phyloP scores from a whole-genome alignment of 2,329 filamentous ascomycete species.

The Scleromitrula shiraiana region DNA sequence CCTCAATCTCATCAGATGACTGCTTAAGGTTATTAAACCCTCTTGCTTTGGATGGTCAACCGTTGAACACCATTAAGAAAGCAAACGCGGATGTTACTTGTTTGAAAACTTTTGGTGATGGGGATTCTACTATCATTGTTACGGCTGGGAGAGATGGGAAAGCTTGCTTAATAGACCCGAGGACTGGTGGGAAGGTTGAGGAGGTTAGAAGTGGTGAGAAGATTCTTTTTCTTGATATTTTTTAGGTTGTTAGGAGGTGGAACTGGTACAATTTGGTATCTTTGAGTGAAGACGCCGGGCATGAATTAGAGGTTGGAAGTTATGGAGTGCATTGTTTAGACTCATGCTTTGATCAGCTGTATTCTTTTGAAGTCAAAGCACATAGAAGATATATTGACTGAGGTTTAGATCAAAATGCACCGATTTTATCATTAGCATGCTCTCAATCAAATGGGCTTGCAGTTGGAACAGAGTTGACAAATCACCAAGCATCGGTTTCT shows the following conservation, averaged over 20 bases:
- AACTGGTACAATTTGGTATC: too few species aligned
- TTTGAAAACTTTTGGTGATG: slow-evolving; percentile 48
- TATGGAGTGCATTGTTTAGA: neutral
- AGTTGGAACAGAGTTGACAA: slow-evolving; percentile 64
- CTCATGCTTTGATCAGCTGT: neutral
- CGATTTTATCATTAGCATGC: slow-evolving; percentile 59
- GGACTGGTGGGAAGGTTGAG: slow-evolving; percentile 40
- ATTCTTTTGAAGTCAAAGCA: neutral
- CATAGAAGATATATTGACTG: neutral
- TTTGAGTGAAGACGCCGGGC: neutral
- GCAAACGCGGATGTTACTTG: slow-evolving; percentile 57
- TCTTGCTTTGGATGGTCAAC: slow-evolving; percentile 42
- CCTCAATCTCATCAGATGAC: slow-evolving; percentile 60
- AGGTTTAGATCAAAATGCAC: slow-evolving; percentile 35
- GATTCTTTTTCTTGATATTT: neutral
- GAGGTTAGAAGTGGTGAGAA: slow-evolving; percentile 30
- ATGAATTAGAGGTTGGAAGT: neutral
- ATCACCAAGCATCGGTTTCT: slow-evolving; percentile 52
- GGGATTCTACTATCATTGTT: slow-evolving; percentile 40
- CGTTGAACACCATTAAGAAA: slow-evolving; percentile 40
- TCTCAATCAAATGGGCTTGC: slow-evolving; percentile 52
- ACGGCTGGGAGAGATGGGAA: slow-evolving; percentile 67
- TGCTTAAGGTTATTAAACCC: slow-evolving; percentile 59
- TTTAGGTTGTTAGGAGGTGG: neutral
- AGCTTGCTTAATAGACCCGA: slow-evolving; percentile 58